These are phyloP conservation scores for Peterozyma xylosa DNA, from an alignment of 805 yeast genomes.

Conservation along the genomic window DNA sequence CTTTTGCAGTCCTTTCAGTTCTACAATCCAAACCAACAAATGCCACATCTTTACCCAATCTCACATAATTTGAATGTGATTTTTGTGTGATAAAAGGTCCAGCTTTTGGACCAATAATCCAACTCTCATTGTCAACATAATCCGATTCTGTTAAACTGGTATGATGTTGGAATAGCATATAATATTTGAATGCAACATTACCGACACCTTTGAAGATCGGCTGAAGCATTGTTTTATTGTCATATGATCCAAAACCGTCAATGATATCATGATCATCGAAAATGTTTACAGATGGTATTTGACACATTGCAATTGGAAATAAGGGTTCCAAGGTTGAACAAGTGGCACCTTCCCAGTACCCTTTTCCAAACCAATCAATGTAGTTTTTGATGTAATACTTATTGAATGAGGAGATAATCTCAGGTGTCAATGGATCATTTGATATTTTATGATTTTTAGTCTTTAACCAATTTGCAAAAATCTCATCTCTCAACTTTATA, in stretches of 20 bases:
- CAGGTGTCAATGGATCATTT: conserved; percentile 31
- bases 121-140: conserved; percentile 34
- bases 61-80: conserved; percentile 62
- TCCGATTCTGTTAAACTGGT: conserved; percentile 37
- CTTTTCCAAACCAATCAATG: conserved; percentile 83
- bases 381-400: conserved; percentile 69
- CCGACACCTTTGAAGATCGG: conserved; percentile 71
- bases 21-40: conserved; percentile 86
- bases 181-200: conserved; percentile 71
- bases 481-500: conserved; percentile 49
- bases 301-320: conserved; percentile 70
- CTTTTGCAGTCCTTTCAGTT: conserved; percentile 69
- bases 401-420: conserved; percentile 47
- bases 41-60: conserved; percentile 68
- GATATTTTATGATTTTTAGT: conserved; percentile 34
- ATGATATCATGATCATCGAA: conserved; percentile 96
- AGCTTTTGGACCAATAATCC: conserved; percentile 50
- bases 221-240: conserved; percentile 63
- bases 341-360: conserved; percentile 67
- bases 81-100: conserved; percentile 68
- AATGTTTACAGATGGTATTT: conserved; percentile 79
- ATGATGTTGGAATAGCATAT: conserved; percentile 89
- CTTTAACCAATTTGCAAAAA: conserved; percentile 55
- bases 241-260: conserved; percentile 92
- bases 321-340: conserved; percentile 62